phyloP scores from a whole-genome alignment of 805 yeast genomes.

The Ogataea ganodermae region DNA sequence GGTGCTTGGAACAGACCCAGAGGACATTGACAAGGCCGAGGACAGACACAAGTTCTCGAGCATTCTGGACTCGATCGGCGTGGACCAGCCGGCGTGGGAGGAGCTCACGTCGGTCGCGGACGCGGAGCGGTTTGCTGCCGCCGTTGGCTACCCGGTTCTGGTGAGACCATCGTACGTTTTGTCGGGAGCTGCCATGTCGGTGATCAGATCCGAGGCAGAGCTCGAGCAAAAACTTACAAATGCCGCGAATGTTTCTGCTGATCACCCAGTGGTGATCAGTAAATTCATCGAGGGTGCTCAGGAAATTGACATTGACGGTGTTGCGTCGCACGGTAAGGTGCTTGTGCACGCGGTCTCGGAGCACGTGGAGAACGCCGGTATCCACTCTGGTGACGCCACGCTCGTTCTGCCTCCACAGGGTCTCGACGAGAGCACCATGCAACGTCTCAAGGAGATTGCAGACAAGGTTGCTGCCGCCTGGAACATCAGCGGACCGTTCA shows the following conservation, averaged over 20 bases:
- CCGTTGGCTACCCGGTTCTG: constrained; percentile 91
- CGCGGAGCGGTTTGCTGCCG: constrained; percentile 81
- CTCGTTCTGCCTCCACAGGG: constrained; percentile 89
- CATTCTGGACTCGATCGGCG: constrained; percentile 86
- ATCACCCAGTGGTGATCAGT: constrained; percentile 96
- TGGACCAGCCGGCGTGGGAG: constrained; percentile 98
- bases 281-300: constrained; percentile 95
- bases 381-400: constrained; percentile 98
- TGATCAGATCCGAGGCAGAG: constrained; percentile 76
- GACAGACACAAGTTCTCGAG: constrained; percentile 97
- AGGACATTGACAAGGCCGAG: constrained; percentile 95
- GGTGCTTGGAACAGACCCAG: constrained; percentile 91
- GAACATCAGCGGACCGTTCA: constrained; percentile 97
- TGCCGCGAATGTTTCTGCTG: constrained; percentile 92
- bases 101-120: constrained; percentile 85
- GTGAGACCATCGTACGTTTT: constrained; percentile 97
- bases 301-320: constrained; percentile 97
- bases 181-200: constrained; percentile 99
- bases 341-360: constrained; percentile 95
- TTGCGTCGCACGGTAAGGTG: constrained; percentile 84
- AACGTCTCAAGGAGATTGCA: constrained; percentile 81
- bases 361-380: constrained; percentile 98
- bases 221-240: constrained; percentile 77
- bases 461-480: constrained; percentile 93
- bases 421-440: constrained; percentile 64